A percentile compares a stretch with the other conserved stretches of the same genome.
Conservation (phyloP, 1,284 basidiomycete species). For the Ganoderma lingzhi region DNA sequence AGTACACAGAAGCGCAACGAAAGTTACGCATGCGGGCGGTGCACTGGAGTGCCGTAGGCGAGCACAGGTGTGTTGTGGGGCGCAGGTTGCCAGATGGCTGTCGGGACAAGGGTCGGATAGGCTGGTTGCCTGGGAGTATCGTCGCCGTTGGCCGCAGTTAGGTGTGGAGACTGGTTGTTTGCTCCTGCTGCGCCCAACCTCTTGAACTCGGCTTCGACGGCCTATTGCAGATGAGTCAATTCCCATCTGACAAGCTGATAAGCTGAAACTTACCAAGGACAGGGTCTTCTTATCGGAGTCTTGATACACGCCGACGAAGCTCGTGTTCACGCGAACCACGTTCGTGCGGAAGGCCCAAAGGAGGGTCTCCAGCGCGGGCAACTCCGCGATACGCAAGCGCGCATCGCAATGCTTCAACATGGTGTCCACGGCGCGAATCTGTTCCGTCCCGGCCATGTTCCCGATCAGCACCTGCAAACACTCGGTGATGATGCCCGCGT, state of each 20-base stretch:
- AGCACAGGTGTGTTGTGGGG: not conserved
- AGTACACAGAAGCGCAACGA: not conserved
- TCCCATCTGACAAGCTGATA: too few species aligned
- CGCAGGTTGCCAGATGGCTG: conserved; percentile 11
- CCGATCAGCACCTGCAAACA: conserved; percentile 40
- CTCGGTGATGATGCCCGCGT: conserved; percentile 34
- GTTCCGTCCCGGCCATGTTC: conserved; percentile 40
- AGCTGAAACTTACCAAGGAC: not conserved
- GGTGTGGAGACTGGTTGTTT: not conserved
- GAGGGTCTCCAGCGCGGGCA: conserved; percentile 7
- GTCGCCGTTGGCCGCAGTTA: not conserved
- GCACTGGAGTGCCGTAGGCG: not conserved
- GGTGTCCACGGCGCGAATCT: conserved; percentile 42
- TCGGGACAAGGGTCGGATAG: not conserved
- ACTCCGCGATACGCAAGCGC: conserved; percentile 20
- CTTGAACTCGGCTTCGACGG: not conserved
- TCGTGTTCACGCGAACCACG: not conserved
- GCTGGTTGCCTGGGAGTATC: not conserved
- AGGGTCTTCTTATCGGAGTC: conserved; percentile 8
- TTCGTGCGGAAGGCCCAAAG: conserved; percentile 11
- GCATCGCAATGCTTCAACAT: conserved; percentile 33
- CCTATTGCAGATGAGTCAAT: not conserved
- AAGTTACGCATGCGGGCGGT: not conserved
- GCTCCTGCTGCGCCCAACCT: not conserved
- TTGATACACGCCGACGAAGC: conserved; percentile 2